A percentile compares a stretch with the other conserved stretches of the same genome.
phyloP scores from a whole-genome alignment of 2,329 filamentous ascomycete species.

The Fusarium agapanthi region DNA sequence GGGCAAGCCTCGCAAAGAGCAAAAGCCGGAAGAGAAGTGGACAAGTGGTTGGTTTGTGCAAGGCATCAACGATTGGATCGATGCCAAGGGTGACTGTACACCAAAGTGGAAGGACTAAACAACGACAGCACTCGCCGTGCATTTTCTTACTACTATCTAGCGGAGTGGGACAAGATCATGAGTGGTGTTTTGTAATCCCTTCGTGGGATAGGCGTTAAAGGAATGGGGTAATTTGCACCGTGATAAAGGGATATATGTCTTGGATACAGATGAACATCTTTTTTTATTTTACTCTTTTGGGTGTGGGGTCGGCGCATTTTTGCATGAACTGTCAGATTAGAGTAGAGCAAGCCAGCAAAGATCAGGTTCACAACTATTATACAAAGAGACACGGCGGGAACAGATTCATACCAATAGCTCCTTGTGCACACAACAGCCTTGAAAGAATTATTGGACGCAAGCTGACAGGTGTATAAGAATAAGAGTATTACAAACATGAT shows the following conservation, averaged over 20 bases:
- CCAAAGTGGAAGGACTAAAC: constrained; percentile 51
- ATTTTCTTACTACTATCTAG: constrained; percentile 1
- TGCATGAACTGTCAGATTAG: constrained; percentile 13
- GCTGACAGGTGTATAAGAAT: not conserved
- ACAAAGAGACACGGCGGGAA: not conserved
- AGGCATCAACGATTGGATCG: constrained; percentile 58
- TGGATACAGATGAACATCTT: constrained; percentile 5
- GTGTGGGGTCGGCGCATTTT: constrained; percentile 3
- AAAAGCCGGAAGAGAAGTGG: constrained; percentile 46
- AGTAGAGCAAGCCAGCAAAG: not conserved
- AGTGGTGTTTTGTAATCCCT: constrained; percentile 8
- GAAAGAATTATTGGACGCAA: not conserved
- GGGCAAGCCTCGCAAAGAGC: constrained; percentile 49
- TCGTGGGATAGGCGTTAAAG: constrained; percentile 19
- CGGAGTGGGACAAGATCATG: not conserved
- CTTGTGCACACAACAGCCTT: not conserved
- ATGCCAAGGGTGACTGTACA: constrained; percentile 54
- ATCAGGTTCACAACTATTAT: not conserved
- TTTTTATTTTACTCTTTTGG: not conserved
- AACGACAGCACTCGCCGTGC: not conserved
- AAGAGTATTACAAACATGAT: not conserved
- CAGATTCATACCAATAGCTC: not conserved
- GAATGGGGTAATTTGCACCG: constrained; percentile 17
- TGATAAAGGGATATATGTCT: constrained; percentile 29
- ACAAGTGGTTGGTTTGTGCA: constrained; percentile 57